Evolutionary conservation across 768 basidiomycete species (phyloP), one percentile per base, ranked within the genome.

Genomic region (Cubamyces sp.): DNA sequence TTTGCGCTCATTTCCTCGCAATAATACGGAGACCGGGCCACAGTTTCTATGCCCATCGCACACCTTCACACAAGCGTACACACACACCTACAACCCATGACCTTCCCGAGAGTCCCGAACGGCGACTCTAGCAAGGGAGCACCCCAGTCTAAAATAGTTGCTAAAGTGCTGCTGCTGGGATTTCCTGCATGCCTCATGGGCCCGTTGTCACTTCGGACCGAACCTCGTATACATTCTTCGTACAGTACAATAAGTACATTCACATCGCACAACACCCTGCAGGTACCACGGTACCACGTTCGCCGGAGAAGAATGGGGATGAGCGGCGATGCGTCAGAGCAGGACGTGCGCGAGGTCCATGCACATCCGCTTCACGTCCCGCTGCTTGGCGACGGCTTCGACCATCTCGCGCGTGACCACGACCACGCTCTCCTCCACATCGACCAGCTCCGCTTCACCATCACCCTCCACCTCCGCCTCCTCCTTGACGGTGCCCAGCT

Each of bases 321-420:
- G 34, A 5, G 34, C 34, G 34, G 34, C 34, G 9, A 15, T n/a
- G 41, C 14, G 7, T 54, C 47, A 83, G 57, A 86, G 65, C 61
- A 86, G 71, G 30, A 90, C 84, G 77, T 84, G 84, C 3, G 73
- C 76, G 69, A 84, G 69, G 65, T 84, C 81, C 77, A 91, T 80
- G 73, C 84, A 86, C 77, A 84, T 84, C 59, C 75, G 80, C 77
- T 92, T 94, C 48, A 96, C 85, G 53, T 81, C 81, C 70, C 91
- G 81, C 70, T 88, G 86, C 67, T 72, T 77, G 19, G 87, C 90
- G 8, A 93, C 81, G 2, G 72, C 73, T 68, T 91, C 88, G 3
- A 92, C 81, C 82, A 85, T 85, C 70, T 86, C 88, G 39, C 86
- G 74, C 40, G 84, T 81, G 55, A 92, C 76, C 39, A 84, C 80